Conservation (phyloP, 768 basidiomycete genomes). For the Termitomyces heimii region DNA sequence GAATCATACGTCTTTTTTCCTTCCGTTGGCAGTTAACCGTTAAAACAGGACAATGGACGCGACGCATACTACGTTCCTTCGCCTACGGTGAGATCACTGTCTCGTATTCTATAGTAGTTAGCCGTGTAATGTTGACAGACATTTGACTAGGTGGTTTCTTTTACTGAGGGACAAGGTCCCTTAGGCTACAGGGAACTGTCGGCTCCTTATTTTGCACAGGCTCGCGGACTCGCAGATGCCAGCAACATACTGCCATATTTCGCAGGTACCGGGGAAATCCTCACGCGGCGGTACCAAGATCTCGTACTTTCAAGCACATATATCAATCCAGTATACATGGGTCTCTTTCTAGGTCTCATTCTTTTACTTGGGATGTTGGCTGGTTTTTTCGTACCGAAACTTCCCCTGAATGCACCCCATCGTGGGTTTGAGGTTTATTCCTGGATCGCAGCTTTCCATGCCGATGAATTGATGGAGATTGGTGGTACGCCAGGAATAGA, state of each 20-base stretch:
- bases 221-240: conserved; percentile 32
- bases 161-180: conserved; percentile 28
- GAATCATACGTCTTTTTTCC: neutral
- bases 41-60: conserved; percentile 30
- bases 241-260: conserved; percentile 37
- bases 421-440: conserved; percentile 24
- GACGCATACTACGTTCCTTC: conserved; percentile 35
- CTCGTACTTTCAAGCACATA: conserved; percentile 19
- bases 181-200: conserved; percentile 33
- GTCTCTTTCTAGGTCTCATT: conserved; percentile 18
- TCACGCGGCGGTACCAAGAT: conserved; percentile 31
- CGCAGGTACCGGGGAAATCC: conserved; percentile 26
- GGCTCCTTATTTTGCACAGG: conserved; percentile 22
- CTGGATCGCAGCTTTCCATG: conserved; percentile 23
- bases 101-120: neutral
- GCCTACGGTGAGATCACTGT: conserved; percentile 24
- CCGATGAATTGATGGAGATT: conserved; percentile 20
- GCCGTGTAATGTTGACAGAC: neutral
- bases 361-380: conserved; percentile 26
- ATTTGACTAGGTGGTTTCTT: conserved; percentile 26
- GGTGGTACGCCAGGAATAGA: conserved; percentile 14
- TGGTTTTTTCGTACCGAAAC: conserved; percentile 21
- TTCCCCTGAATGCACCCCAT: conserved; percentile 22
- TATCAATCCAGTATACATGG: conserved; percentile 19
- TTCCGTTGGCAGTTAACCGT: neutral